Percentiles rank a stretch among this genome's conserved stretches.
phyloP scores from a whole-genome alignment of 2,329 filamentous ascomycete species.

The Phyllosticta citrichinensis region DNA sequence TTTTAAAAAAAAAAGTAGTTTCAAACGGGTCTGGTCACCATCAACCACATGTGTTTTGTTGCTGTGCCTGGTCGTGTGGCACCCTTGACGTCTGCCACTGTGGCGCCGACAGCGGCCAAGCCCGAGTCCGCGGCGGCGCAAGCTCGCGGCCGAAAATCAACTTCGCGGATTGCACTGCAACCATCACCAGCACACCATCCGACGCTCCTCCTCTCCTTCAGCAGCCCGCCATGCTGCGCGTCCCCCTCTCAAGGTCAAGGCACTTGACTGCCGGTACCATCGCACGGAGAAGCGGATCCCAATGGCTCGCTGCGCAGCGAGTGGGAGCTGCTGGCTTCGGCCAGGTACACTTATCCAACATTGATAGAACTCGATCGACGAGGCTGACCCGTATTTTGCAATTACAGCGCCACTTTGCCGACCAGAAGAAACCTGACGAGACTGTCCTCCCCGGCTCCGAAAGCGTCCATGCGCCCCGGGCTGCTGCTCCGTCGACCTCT shows the following conservation, averaged over 20 bases:
- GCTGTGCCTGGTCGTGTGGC: background rate
- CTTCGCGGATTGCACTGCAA: conserved; percentile 6
- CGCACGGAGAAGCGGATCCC: conserved; percentile 27
- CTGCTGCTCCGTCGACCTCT: conserved; percentile 20
- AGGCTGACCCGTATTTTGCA: conserved; percentile 20
- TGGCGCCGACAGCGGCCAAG: background rate
- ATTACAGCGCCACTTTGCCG: conserved; percentile 41
- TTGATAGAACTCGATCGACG: conserved; percentile 36
- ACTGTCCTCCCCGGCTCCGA: conserved; percentile 22
- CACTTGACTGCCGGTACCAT: conserved; percentile 30
- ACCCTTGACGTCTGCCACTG: conserved; percentile 15
- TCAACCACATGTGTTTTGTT: background rate
- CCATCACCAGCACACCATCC: conserved; percentile 7
- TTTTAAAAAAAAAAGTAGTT: background rate
- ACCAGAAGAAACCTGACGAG: conserved; percentile 34
- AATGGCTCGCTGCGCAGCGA: conserved; percentile 34
- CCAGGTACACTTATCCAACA: conserved; percentile 15
- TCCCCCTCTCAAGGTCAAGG: conserved; percentile 40
- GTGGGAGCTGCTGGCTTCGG: conserved; percentile 12
- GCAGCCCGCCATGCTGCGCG: conserved; percentile 47
- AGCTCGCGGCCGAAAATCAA: conserved; percentile 11
- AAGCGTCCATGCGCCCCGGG: conserved; percentile 1
- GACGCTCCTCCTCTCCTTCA: conserved; percentile 10
- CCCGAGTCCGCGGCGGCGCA: conserved; percentile 3
- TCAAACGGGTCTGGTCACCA: background rate